Base-by-base conservation (phyloP, 2,329 filamentous ascomycete species). In the Alternaria viburni region DNA sequence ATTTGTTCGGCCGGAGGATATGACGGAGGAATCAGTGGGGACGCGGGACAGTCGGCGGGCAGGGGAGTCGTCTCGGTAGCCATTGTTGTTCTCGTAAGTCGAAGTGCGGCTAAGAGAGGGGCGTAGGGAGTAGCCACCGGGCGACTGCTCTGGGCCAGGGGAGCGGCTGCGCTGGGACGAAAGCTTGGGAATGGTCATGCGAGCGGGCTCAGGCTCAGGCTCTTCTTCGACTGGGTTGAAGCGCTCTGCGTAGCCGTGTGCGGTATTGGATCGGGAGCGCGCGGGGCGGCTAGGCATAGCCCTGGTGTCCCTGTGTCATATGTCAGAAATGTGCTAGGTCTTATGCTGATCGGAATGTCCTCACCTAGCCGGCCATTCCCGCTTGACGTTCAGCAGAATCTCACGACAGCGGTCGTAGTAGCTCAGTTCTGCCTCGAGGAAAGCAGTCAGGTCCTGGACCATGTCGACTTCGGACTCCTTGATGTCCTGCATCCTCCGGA, bases 401-500 rank as follows among this genome's bases (percentile, higher is more conserved):
- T 97, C 94, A 57, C 91, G 88, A 77, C 93, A 97, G 64, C 91
- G 90, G 78, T 98, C 95, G 78, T 97, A 92, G 81, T 96, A 97
- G 67, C 91, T 90, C 61, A 98, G 86, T 82, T 98, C 92, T 44
- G 93, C 91, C 65, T 98, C 94, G 55, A 98, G 83, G 78, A 98
- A 96, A 17, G 88, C 84, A 4, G 89, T 89, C 60, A 98, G 83
- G 75, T 97, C 93, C 51, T 87, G 85, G 45, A 97, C 88, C 74
- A 90, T 93, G 67, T 98, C 95, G 46, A 85, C 86, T 80, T 98
- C 95, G 21, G 93, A 88, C 74, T 97, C 94, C 82, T 96, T 95
- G 82, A 98, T 96, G 76, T 98, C 95, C 81, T 96, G 89, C 96
- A 98, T 98, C 59, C 95, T 88, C 63, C 95, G 89, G 72, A 90